Evolutionary conservation across 1,284 basidiomycete species (phyloP).

Genomic region (Sporisorium graminicola): DNA sequence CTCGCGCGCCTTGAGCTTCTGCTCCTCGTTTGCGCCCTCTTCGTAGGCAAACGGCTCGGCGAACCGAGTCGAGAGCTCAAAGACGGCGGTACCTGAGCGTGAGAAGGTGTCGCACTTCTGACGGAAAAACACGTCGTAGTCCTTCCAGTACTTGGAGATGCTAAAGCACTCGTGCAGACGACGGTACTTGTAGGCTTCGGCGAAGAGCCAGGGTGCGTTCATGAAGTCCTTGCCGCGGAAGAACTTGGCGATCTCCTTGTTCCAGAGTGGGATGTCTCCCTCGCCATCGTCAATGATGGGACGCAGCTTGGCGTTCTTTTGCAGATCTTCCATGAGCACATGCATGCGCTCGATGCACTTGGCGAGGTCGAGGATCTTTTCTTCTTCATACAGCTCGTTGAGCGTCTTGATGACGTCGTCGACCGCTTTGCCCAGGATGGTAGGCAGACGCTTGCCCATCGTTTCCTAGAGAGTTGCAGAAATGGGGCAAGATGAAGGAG

Average conservation of each 20-base stretch:
- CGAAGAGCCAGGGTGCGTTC: conserved; percentile 76
- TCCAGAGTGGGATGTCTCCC: conserved; percentile 95
- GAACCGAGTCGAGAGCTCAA: conserved; percentile 93
- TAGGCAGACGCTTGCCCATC: conserved; percentile 93
- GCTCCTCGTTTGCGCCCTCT: conserved; percentile 74
- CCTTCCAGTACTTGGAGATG: conserved; percentile 88
- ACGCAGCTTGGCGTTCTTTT: conserved; percentile 71
- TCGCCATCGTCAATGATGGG: conserved; percentile 93
- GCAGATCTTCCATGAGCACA: conserved; percentile 71
- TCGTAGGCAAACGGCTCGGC: conserved; percentile 83
- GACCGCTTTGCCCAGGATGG: conserved; percentile 94
- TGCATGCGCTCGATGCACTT: conserved; percentile 79
- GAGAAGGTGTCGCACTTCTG: conserved; percentile 90
- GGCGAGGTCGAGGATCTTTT: conserved; percentile 86
- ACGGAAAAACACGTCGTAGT: conserved; percentile 74
- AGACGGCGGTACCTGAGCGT: conserved; percentile 90
- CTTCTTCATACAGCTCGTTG: conserved; percentile 82
- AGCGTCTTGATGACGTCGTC: conserved; percentile 91
- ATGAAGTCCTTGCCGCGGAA: conserved; percentile 97
- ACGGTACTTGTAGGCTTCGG: conserved; percentile 98
- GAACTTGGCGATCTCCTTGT: conserved; percentile 78
- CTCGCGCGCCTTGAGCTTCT: conserved; percentile 81
- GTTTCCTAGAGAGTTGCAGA: conserved; percentile 54
- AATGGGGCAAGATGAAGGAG: too few species aligned
- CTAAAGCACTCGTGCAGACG: conserved; percentile 94